Evolutionary conservation across 176 grass and related monocot species (phyloP).

Genomic region (Rhynchospora pubera): DNA sequence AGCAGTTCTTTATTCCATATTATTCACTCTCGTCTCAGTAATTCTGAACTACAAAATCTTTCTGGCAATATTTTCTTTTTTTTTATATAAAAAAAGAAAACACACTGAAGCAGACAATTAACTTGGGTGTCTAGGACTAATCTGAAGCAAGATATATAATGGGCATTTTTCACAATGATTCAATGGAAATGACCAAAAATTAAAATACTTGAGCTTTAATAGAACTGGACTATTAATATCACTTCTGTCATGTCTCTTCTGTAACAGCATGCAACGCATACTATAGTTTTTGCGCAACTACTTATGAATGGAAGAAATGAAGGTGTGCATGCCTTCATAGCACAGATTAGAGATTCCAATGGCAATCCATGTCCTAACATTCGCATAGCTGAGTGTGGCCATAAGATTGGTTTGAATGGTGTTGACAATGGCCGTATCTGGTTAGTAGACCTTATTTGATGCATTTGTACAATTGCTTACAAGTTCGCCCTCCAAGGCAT

Average conservation of each 20-base stretch:
- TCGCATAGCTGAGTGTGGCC: constrained; percentile 93
- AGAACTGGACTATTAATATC: constrained; percentile 13
- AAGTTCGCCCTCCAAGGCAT: neutral
- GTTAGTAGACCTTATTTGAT: constrained; percentile 34
- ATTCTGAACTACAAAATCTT: neutral
- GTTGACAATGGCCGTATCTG: constrained; percentile 98
- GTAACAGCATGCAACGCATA: constrained; percentile 81
- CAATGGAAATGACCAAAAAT: neutral
- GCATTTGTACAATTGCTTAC: neutral
- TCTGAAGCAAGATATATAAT: neutral
- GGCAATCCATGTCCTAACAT: constrained; percentile 65
- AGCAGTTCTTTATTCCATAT: neutral
- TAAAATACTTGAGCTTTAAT: neutral
- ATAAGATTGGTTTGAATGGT: constrained; percentile 94
- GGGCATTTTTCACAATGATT: neutral
- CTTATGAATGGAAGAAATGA: constrained; percentile 84
- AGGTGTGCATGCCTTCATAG: constrained; percentile 90
- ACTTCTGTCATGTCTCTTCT: constrained; percentile 18
- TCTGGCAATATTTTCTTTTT: neutral
- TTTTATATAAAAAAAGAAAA: neutral
- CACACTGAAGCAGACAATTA: neutral
- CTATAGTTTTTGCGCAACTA: constrained; percentile 84
- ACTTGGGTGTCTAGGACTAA: neutral
- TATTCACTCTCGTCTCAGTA: neutral
- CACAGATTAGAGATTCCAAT: constrained; percentile 80